phyloP scores from a whole-genome alignment of 208 protist genomes.

The Acanthamoeba castellanii region DNA sequence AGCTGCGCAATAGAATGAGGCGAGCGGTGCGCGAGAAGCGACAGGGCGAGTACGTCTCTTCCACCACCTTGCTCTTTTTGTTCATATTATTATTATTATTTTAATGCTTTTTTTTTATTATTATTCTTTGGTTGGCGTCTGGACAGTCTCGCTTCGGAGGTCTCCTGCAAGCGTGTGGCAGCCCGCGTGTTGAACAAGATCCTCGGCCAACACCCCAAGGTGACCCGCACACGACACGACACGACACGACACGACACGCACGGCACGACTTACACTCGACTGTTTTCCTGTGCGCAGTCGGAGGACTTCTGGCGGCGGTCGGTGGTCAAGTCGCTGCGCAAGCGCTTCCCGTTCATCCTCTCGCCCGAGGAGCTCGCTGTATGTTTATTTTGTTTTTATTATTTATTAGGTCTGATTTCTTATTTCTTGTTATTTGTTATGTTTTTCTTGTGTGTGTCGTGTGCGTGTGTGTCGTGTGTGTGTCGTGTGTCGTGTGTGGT shows the following conservation, averaged over 20 bases:
- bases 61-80: background rate
- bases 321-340: background rate
- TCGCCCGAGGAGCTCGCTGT: background rate
- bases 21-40: background rate
- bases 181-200: constrained; percentile 8
- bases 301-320: background rate
- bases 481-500: no score
- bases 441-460: no score
- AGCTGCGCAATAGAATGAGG: constrained; percentile 15
- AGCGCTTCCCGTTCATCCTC: background rate
- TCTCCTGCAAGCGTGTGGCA: background rate
- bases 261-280: background rate
- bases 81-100: background rate
- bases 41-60: constrained; percentile 3
- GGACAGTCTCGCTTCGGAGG: background rate
- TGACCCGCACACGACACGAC: no score
- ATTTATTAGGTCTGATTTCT: no score
- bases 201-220: background rate
- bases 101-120: background rate
- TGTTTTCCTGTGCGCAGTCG: background rate
- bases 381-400: background rate
- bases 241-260: no score
- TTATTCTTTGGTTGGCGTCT: background rate
- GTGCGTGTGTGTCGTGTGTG: no score
- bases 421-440: no score